A percentile compares a stretch with the other conserved stretches of the same genome.
Conservation (phyloP, 306 rosid genomes). For the Begonia loranthoides region DNA sequence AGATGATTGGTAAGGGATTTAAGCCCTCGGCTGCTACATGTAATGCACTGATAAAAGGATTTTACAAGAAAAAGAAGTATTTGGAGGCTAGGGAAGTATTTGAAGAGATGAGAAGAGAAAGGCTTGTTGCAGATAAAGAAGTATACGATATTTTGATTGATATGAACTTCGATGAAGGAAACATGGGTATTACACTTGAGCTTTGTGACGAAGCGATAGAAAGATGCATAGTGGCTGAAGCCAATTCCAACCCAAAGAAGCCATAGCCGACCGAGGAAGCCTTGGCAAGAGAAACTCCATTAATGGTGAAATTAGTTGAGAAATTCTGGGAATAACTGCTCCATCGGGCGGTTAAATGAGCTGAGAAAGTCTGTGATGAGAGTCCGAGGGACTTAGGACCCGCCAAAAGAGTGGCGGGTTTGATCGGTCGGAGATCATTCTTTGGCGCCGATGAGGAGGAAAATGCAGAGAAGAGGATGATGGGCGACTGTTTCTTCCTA, state of each 20-base stretch:
- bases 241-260: no score
- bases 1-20: slow-evolving; percentile 58
- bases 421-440: slow-evolving; percentile 35
- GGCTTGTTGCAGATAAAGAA: slow-evolving; percentile 59
- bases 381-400: slow-evolving; percentile 85
- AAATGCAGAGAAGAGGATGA: slow-evolving; percentile 3
- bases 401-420: slow-evolving; percentile 56
- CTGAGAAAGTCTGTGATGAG: not conserved
- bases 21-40: slow-evolving; percentile 44
- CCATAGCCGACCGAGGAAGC: no score
- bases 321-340: no score
- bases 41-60: slow-evolving; percentile 54
- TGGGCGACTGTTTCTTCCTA: no score
- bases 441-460: slow-evolving; percentile 24
- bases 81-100: slow-evolving; percentile 57
- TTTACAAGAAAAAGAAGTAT: slow-evolving; percentile 56
- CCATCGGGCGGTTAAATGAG: no score
- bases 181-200: slow-evolving; percentile 52
- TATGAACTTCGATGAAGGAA: slow-evolving; percentile 62
- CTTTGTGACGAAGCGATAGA: slow-evolving; percentile 88
- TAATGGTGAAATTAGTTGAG: no score
- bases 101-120: slow-evolving; percentile 73
- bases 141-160: slow-evolving; percentile 69
- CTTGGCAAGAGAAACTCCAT: no score
- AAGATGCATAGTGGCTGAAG: slow-evolving; percentile 17